Evolutionary conservation across 208 protist species (phyloP), one percentile per base, ranked within the genome.

Genomic region (Acanthamoeba healyi): DNA sequence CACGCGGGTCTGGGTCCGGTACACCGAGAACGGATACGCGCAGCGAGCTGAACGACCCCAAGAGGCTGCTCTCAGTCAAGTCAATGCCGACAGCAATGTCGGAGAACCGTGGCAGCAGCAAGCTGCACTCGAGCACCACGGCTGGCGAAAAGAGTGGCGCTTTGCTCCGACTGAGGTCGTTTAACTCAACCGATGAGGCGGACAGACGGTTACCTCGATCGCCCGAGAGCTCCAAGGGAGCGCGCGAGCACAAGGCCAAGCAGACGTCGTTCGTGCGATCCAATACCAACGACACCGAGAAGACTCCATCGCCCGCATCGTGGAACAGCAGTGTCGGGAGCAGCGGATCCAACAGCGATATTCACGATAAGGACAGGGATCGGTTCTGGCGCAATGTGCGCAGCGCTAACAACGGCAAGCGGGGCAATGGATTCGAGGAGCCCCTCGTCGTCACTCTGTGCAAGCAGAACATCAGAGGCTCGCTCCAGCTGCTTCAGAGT

Each of bases 371-470:
- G 74, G 44, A 84, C 74, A 3, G 44, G n/a, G 74, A 84, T 5
- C 74, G 74, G 19, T 84, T 84, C 74, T 84, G 74, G 74, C 38
- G 74, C 44, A 84, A 7, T 44, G 74, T 84, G 74, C 74, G 74
- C 5, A 56, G 46, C 7, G 38, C 74, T 14, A 84, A 36, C 46
- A 36, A 4, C 74, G 58, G 24, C 46, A 49, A 58, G 70, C 42
- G 46, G 29, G 2, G 9, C 38, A 81, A 36, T 38, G 72, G 72
- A 5, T 0, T 44, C 24, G 74, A 84, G 42, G 74, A 84, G 74
- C 74, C 74, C n/a, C 44, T 84, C n/a, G 29, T 84, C 17, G 46
- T 84, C 29, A 84, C 74, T 14, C 74, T 84, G 9, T 84, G 74
- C 74, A 84, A 84, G 74, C 74, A 58, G n/a, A 84, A 84, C 74